phyloP scores from a whole-genome alignment of 164 flowering plant genomes.

The Chimonanthus salicifolius region DNA sequence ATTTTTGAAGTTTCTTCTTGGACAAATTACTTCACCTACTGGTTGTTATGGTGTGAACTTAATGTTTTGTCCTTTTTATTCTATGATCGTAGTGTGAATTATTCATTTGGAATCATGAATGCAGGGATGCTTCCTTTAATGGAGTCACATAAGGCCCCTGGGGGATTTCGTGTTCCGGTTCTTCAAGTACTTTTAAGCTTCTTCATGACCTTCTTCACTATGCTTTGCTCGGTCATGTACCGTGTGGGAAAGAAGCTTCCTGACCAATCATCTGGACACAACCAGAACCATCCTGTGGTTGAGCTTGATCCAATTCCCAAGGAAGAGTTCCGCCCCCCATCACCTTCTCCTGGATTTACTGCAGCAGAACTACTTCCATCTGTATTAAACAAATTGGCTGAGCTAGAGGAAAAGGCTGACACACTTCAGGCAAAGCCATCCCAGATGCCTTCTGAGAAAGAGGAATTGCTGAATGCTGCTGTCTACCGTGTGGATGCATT shows the following conservation, averaged over 20 bases:
- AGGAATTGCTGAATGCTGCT: slow-evolving; percentile 87
- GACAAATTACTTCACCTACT: too few species aligned
- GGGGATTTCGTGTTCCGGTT: slow-evolving; percentile 31
- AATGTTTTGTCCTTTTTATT: not conserved
- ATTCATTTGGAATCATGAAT: not conserved
- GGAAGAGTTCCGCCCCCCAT: slow-evolving; percentile 46
- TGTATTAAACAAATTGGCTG: slow-evolving; percentile 60
- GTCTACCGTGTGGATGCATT: slow-evolving; percentile 88
- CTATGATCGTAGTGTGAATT: not conserved
- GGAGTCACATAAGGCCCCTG: slow-evolving; percentile 30
- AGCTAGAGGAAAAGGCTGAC: slow-evolving; percentile 75
- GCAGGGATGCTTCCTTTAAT: slow-evolving; percentile 29
- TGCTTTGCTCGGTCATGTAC: slow-evolving; percentile 31
- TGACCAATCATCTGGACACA: slow-evolving; percentile 10
- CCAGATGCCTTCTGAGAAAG: slow-evolving; percentile 90
- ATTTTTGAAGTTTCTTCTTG: too few species aligned
- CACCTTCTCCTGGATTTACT: slow-evolving; percentile 39
- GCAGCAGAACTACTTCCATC: slow-evolving; percentile 39
- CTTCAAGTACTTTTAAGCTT: slow-evolving; percentile 41
- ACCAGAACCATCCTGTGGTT: slow-evolving; percentile 20
- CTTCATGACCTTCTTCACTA: slow-evolving; percentile 42
- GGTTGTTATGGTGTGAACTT: too few species aligned
- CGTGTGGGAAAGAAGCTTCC: slow-evolving; percentile 43
- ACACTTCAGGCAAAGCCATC: slow-evolving; percentile 63
- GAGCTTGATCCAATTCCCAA: slow-evolving; percentile 22